Evolutionary conservation across 2,329 filamentous ascomycete species (phyloP), one percentile per base, ranked within the genome.

Genomic region (Elsinoe perseae): DNA sequence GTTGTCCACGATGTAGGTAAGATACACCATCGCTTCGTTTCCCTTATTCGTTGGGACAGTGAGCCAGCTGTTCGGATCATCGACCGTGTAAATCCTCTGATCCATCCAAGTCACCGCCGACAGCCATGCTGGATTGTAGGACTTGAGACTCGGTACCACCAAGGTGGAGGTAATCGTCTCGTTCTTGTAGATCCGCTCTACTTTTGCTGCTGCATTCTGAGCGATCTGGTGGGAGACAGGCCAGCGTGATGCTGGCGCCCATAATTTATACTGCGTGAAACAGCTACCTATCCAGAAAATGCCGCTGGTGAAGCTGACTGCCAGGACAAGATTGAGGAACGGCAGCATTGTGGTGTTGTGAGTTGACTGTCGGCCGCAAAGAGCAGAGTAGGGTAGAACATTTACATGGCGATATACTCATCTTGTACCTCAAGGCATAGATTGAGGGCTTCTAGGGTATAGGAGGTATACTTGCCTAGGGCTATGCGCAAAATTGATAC

Each of bases 21-120:
- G 60, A 60, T 76, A 77, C 1, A 73, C 75, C 74, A 77, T 77
- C 18, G 70, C 72, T 61, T 78, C 75, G 36, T 74, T 67, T 0
- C 75, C 75, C 61, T 77, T 77, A 61, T 78, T 77, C 48, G 65
- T 65, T 1, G 74, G 74, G 9, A 77, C 72, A 0, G 66, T 73
- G 20, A 75, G 63, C 23, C 61, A 56, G 4, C 72, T 71, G 38
- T 60, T 54, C 1, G 61, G 59, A 57, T 73, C 68, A 57, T 77
- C 72, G 1, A 75, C 73, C 3, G 67, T 64, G 62, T 77, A 77
- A 16, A 76, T 69, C 32, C 67, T 63, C 60, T 70, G 69, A 56
- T 69, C 69, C 40, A 44, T 44, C 40, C 40, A 44, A 12, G 40
- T 44, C 70, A 74, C 7, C 68, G 64, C 60, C 3, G 64, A 58